phyloP scores from a whole-genome alignment of 2,329 filamentous ascomycete species.

The Rugonectria rugulosa region DNA sequence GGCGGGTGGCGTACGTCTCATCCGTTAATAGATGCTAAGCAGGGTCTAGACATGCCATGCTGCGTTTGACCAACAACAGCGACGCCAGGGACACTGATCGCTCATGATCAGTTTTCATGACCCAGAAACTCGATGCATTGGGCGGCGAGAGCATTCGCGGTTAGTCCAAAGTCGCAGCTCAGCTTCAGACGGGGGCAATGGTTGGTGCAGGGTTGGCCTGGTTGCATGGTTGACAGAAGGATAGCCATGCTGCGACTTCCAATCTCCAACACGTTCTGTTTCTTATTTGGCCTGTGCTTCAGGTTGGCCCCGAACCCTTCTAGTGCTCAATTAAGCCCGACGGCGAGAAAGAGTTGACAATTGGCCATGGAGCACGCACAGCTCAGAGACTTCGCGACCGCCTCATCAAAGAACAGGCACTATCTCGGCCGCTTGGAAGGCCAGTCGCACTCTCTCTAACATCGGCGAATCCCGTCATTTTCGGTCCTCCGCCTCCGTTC shows the following conservation, averaged over 20 bases:
- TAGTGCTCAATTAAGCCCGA: conserved; percentile 23
- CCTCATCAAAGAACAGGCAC: too few species aligned
- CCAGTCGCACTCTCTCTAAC: too few species aligned
- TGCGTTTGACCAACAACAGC: conserved; percentile 28
- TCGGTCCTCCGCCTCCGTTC: conserved; percentile 8
- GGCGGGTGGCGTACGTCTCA: conserved; percentile 17
- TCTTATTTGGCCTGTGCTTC: conserved; percentile 28
- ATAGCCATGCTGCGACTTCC: conserved; percentile 11
- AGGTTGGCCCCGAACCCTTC: conserved; percentile 24
- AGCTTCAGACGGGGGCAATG: conserved; percentile 19
- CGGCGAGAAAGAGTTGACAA: too few species aligned
- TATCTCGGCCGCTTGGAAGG: too few species aligned
- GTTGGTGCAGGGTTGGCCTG: conserved; percentile 13
- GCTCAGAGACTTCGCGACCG: too few species aligned
- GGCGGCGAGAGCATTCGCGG: conserved; percentile 23
- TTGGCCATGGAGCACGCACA: too few species aligned
- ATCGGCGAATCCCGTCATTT: conserved; percentile 5
- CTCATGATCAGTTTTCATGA: conserved; percentile 3
- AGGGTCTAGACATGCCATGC: conserved; percentile 27
- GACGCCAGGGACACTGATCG: conserved; percentile 17
- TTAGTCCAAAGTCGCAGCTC: conserved; percentile 20
- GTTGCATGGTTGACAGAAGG: too few species aligned
- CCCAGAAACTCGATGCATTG: conserved; percentile 5
- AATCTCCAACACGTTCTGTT: conserved; percentile 22
- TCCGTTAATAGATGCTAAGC: conserved; percentile 16